Conservation (phyloP, 257 asterid genomes). For the Verbascum thapsus region DNA sequence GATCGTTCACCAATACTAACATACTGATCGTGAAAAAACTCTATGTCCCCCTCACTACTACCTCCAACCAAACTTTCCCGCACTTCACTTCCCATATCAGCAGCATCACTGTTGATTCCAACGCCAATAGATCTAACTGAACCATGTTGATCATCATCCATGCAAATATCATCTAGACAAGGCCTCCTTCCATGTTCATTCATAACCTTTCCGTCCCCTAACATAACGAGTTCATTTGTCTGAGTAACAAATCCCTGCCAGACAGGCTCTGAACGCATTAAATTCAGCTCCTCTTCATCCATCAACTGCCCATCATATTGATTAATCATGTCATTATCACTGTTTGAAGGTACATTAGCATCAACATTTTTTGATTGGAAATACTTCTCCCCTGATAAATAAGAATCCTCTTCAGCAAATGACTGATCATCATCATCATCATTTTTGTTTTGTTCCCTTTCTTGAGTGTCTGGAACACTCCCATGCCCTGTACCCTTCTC, state of each 20-base stretch:
- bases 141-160: conserved; percentile 93
- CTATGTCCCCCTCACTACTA: conserved; percentile 88
- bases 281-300: conserved; percentile 83
- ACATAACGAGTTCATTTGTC: conserved; percentile 72
- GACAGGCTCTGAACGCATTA: conserved; percentile 83
- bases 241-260: conserved; percentile 94
- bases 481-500: conserved; percentile 86
- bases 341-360: conserved; percentile 48
- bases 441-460: conserved; percentile 60
- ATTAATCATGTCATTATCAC: conserved; percentile 56
- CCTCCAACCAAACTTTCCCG: conserved; percentile 90
- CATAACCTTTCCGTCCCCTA: conserved; percentile 60
- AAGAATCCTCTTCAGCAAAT: conserved; percentile 87
- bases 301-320: conserved; percentile 85
- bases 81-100: conserved; percentile 89
- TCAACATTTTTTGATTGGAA: conserved; percentile 67
- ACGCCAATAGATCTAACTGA: conserved; percentile 99
- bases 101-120: conserved; percentile 92
- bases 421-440: conserved; percentile 88
- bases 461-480: conserved; percentile 79
- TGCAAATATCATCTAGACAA: conserved; percentile 58
- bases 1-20: conserved; percentile 44
- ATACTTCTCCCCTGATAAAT: conserved; percentile 78
- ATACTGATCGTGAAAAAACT: conserved; percentile 67
- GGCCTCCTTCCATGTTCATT: conserved; percentile 70